Base-by-base conservation (phyloP, 2,329 filamentous ascomycete genomes). In the Penicillium verrucosum region DNA sequence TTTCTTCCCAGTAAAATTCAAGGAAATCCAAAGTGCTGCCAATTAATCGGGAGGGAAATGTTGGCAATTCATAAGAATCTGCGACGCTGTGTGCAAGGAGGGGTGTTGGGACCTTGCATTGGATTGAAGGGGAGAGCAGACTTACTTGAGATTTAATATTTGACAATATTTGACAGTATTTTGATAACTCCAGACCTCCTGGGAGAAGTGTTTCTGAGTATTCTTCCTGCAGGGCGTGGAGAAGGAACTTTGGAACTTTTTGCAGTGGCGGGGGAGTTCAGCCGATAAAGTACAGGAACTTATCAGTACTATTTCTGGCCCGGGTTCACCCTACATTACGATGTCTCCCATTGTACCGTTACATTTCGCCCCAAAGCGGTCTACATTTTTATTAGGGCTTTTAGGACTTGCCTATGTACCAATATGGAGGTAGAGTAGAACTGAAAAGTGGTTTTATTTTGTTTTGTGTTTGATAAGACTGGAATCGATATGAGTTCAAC, bases 31-130 rank as follows among this genome's bases (percentile, higher is more conserved):
- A 32, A 16, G 27, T 32, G 37, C 2, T 45, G 36, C 21, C 23
- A 7, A 45, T n/a, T n/a, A 12, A 29, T 37, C 10, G 30, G 46
- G 11, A 18, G 30, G 46, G 11, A 18, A 23, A 46, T 42, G 40
- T 45, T 30, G 55, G 45, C 25, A 50, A 43, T 42, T 54, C 44
- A 59, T 56, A 57, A 64, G 61, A 65, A 62, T 64, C 57, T 66
- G 60, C 58, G 58, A 54, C 47, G 27, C 30, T 58, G 60, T 58
- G 59, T 56, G 57, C 56, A 61, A 65, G 64, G 64, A 63, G 62
- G 56, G 60, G 56, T 36, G 3, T 51, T 51, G 32, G 27, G 32
- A 43, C 18, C 32, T 43, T 16, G 37, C 11, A 18, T 47, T 40
- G 25, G 21, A 38, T 51, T 18, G 40, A 27, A 32, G 10, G 36